Conservation (phyloP, 2,329 filamentous ascomycete species). For the Cephalotrichum gorgonifer region DNA sequence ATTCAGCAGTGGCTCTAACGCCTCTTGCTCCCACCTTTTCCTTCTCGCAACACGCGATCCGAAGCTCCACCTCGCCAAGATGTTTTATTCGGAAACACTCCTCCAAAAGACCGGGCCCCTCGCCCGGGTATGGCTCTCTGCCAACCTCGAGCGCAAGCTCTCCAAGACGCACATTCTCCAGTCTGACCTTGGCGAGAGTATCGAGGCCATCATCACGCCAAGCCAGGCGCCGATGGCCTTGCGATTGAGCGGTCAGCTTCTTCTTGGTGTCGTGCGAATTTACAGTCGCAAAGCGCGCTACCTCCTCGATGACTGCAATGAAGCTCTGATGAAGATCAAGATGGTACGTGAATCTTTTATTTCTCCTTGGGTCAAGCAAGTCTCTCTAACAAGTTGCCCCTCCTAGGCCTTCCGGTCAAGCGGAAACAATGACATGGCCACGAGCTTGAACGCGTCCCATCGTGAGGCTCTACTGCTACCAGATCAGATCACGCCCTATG, state of each 20-base stretch:
- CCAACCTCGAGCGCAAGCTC: conserved; percentile 96
- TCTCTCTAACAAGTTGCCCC: conserved; percentile 21
- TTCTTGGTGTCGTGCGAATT: conserved; percentile 93
- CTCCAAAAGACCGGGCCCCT: conserved; percentile 94
- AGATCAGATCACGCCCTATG: conserved; percentile 86
- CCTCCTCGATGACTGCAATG: conserved; percentile 92
- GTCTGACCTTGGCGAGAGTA: conserved; percentile 88
- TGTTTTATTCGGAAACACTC: conserved; percentile 97
- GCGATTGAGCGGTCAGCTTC: conserved; percentile 83
- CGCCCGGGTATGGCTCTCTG: conserved; percentile 95
- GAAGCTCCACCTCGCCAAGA: conserved; percentile 32
- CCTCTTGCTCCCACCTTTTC: conserved; percentile 2
- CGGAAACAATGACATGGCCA: conserved; percentile 91
- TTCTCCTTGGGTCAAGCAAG: not conserved
- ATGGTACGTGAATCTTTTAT: conserved; percentile 53
- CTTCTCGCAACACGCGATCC: not conserved
- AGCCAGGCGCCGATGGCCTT: conserved; percentile 91
- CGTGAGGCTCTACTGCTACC: conserved; percentile 81
- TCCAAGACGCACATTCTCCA: conserved; percentile 94
- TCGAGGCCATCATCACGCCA: conserved; percentile 87
- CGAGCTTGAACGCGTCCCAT: conserved; percentile 68
- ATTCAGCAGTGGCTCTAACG: conserved; percentile 3
- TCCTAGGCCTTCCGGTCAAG: conserved; percentile 80
- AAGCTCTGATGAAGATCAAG: conserved; percentile 95
- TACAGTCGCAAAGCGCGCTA: conserved; percentile 97